Percentiles rank a stretch among this genome's conserved stretches.
phyloP scores from a whole-genome alignment of 306 rosid species.

The Quercus cerris region DNA sequence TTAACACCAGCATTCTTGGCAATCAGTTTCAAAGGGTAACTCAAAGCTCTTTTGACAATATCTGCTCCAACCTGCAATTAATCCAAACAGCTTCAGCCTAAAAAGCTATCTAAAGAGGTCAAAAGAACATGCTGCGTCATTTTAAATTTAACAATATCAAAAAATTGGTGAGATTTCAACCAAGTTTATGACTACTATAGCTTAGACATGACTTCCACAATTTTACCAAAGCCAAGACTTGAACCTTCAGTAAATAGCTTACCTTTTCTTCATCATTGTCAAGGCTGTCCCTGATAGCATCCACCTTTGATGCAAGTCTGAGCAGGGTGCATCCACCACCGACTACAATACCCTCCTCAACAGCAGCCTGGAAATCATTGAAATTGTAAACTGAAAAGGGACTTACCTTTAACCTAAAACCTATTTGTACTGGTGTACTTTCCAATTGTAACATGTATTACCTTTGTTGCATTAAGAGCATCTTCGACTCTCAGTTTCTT shows the following conservation, averaged over 20 bases:
- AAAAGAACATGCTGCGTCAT: background rate
- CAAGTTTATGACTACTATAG: background rate
- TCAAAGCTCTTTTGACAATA: slow-evolving; percentile 88
- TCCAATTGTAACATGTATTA: slow-evolving; percentile 11
- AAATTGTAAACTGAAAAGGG: background rate
- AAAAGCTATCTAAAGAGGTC: background rate
- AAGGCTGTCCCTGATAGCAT: slow-evolving; percentile 72
- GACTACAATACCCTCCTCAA: slow-evolving; percentile 98
- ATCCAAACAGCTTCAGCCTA: slow-evolving; percentile 1
- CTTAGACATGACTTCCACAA: background rate
- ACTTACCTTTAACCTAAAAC: background rate
- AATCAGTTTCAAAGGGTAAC: slow-evolving; percentile 89
- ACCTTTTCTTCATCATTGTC: slow-evolving; percentile 95
- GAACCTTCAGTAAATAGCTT: background rate
- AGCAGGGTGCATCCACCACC: slow-evolving; percentile 98
- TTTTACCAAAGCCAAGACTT: background rate
- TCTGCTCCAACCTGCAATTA: slow-evolving; percentile 89
- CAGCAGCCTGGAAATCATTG: slow-evolving; percentile 75
- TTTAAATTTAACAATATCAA: background rate
- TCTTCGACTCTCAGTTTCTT: slow-evolving; percentile 98
- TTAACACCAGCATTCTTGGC: slow-evolving; percentile 99
- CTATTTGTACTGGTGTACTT: background rate
- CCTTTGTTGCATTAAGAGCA: slow-evolving; percentile 99
- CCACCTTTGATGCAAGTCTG: slow-evolving; percentile 95
- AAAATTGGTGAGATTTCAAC: background rate